Evolutionary conservation across 2,329 filamentous ascomycete species (phyloP), one percentile per base, ranked within the genome.

Genomic region (Colletotrichum sp.): DNA sequence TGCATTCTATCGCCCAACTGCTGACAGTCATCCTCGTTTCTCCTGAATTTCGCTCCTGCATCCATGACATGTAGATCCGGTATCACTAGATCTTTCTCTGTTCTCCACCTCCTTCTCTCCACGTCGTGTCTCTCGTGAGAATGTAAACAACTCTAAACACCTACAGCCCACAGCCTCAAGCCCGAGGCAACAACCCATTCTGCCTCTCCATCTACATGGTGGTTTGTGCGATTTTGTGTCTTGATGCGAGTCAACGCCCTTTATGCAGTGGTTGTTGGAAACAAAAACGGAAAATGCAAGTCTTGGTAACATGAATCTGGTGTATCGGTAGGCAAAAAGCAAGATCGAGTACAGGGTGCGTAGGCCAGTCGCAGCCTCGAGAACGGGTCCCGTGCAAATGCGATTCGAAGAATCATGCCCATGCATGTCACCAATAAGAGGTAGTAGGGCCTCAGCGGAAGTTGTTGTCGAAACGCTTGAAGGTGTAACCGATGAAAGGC

Each of bases 401-500:
- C 62, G 62, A 64, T n/a, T 44, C 26, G 28, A 52, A n/a, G 39
- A 10, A 59, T 9, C 32, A 34, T 36, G n/a, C 28, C 62, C 30
- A 28, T 24, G 64, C 68, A 36, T n/a, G 28, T 44, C 34, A 52
- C 63, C 63, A 73, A 24, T 36, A 36, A 64, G 21, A 16, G n/a
- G 44, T 6, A 24, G 30, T 3, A 12, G 26, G 7, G n/a, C 28
- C 70, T 71, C 52, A 93, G 81, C 91, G 89, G 84, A 92, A 93
- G 88, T 92, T 93, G 86, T 92, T 92, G 85, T 93, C 92, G 81
- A 99, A 99, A 77, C 97, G 95, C 92, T 99, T 99, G 89, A 98
- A 99, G 10, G 97, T 98, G 86, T 98, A 98, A 44, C 95, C 95
- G 81, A 98, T 97, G 84, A 98, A 99, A 5, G 97, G 97, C 86